Base-by-base conservation (phyloP, 2,329 filamentous ascomycete species). In the Colletotrichum costaricense region DNA sequence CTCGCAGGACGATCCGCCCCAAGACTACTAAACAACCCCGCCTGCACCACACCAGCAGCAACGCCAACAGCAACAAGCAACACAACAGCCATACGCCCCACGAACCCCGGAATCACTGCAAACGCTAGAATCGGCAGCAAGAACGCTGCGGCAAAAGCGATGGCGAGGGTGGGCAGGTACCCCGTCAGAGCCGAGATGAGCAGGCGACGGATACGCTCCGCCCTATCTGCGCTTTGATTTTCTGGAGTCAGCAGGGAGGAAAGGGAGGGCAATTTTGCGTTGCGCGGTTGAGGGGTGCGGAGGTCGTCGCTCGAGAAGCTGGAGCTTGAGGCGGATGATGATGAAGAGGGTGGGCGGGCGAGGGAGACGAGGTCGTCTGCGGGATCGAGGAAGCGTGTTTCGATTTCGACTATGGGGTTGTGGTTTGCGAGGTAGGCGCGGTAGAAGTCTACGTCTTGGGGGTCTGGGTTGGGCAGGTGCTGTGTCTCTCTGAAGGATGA, bases 81-180 rank as follows among this genome's bases (percentile, higher is more conserved):
- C 2, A 91, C 87, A 2, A 93, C 86, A 0, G 87, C 86, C 75
- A 92, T 85, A n/a, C 90, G 86, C 2, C 87, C 89, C 0, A 87
- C 78, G 73, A 92, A 90, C 6, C 87, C 86, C 0, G 87, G 84
- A 24, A 93, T 88, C 26, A 91, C 83, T 5, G 86, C 80, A 77
- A 93, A 93, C 0, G 88, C 86, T 9, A 92, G 77, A 1, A 92
- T 83, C 0, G 91, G 91, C 0, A 90, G 81, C 6, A 92, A 80
- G 2, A 93, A 82, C 0, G 87, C 86, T 0, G 85, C 82, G 0
- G 87, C 87, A 11, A 88, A 80, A 1, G 87, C 85, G 24, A 85
- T 77, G 8, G 88, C 86, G 4, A 86, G 72, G 2, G 75, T 77
- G 5, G 76, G 75, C 7, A 78, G 71, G 42, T 73, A 67, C 35